Evolutionary conservation across 2,329 filamentous ascomycete species (phyloP), one percentile per base, ranked within the genome.

Genomic region (Fusarium caatingaense): DNA sequence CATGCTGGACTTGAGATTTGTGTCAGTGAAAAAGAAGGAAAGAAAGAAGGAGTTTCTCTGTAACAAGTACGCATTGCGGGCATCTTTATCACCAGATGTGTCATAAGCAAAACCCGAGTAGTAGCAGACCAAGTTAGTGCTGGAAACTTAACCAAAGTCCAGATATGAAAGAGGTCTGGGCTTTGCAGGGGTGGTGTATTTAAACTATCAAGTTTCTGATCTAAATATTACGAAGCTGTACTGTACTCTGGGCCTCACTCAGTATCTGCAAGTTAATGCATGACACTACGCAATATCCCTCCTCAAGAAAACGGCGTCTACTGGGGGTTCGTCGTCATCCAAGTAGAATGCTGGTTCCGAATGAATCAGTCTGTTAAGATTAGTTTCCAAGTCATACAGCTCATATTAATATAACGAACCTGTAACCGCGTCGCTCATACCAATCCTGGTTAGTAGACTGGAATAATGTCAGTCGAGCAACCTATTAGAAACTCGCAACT

Each of bases 401-500:
- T 37, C 18, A n/a, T 7, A 12, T 7, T 6, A n/a, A 37, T 11
- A 37, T 12, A 37, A 37, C 18, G 18, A n/a, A 37, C 34, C 34
- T 40, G 9, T 78, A 78, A 0, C 76, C 75, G 5, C 76, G 60
- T 11, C 77, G 58, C 11, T 68, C 66, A 41, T 78, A 78, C 77
- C 77, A 78, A 9, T 66, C 75, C 6, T 78, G 74, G 37, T 74
- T 77, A 0, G 76, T 62, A 21, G 64, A 69, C 77, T 78, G 32
- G 3, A 25, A 27, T 0, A 9, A 6, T 25, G 18, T 42, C 16
- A 56, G 56, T 7, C 23, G 0, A 27, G 8, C 2, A 11, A 5
- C 41, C 18, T 5, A 0, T 8, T 2, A 16, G 25, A 1, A 8
- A 6, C 0, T 4, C 1, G 8, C 6, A 5, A 34, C 40, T 59